These are phyloP conservation scores for Epichloe elymi DNA, from an alignment of 2,329 filamentous ascomycete genomes.

Conservation along the genomic window DNA sequence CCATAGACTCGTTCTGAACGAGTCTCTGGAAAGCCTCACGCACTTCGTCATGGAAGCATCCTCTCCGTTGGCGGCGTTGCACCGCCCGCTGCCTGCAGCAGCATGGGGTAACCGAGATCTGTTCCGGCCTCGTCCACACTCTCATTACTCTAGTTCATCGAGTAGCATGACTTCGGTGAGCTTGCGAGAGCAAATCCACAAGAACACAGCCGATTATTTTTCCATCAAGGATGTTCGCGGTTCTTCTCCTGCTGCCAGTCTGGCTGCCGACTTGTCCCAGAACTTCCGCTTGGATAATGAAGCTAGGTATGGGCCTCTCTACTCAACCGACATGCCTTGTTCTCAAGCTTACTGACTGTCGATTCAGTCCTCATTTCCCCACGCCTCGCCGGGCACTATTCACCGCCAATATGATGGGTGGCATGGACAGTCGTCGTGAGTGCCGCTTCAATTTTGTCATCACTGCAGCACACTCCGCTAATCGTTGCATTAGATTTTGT, in stretches of 20 bases:
- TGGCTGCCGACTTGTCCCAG: conserved; percentile 88
- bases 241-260: conserved; percentile 79
- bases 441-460: neutral
- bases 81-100: conserved; percentile 49
- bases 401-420: conserved; percentile 24
- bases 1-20: conserved; percentile 1
- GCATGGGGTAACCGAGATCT: conserved; percentile 45
- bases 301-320: conserved; percentile 51
- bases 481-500: conserved; percentile 43
- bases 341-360: neutral
- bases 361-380: conserved; percentile 26
- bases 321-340: neutral
- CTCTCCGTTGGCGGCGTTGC: conserved; percentile 87
- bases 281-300: conserved; percentile 87
- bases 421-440: conserved; percentile 22
- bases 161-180: conserved; percentile 57
- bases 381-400: conserved; percentile 29
- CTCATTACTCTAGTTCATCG: conserved; percentile 35
- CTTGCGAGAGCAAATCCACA: conserved; percentile 61
- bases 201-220: conserved; percentile 63
- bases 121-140: conserved; percentile 35
- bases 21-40: conserved; percentile 3
- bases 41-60: conserved; percentile 66
- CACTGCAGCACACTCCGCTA: neutral
- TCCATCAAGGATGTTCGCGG: conserved; percentile 62